Percentiles rank a stretch among this genome's conserved stretches.
phyloP scores from a whole-genome alignment of 2,329 filamentous ascomycete species.

The Pseudopithomyces maydicus region DNA sequence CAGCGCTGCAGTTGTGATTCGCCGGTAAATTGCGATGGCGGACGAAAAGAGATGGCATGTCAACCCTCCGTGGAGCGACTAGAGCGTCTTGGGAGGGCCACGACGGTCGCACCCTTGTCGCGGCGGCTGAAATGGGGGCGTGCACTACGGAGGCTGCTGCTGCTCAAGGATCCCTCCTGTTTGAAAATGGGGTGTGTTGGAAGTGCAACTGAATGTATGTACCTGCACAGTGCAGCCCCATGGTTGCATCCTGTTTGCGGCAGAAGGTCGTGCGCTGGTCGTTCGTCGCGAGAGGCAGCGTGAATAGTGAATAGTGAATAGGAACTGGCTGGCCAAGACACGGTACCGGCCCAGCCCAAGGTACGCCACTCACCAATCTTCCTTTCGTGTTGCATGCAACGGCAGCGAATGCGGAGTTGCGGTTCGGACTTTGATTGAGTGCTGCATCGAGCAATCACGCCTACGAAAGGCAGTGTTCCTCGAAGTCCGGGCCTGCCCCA shows the following conservation, averaged over 20 bases:
- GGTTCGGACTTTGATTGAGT: background rate
- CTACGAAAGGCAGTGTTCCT: background rate
- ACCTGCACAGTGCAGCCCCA: background rate
- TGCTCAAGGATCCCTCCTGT: too few relatives aligned
- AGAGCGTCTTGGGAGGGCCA: slow-evolving; percentile 1
- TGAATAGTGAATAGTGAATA: too few relatives aligned
- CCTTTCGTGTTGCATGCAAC: background rate
- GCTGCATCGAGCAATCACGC: background rate
- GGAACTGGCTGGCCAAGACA: background rate
- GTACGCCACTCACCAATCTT: background rate
- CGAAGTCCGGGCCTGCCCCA: background rate
- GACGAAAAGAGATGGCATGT: slow-evolving; percentile 5
- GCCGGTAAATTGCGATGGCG: background rate
- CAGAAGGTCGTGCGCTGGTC: too few relatives aligned
- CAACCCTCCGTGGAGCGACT: slow-evolving; percentile 12
- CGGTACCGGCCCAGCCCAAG: background rate
- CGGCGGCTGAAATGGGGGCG: slow-evolving; percentile 8
- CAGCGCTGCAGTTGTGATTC: slow-evolving; percentile 1
- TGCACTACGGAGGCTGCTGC: background rate
- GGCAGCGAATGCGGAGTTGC: background rate
- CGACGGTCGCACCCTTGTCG: slow-evolving; percentile 4
- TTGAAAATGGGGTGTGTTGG: too few relatives aligned
- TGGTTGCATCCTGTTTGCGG: background rate
- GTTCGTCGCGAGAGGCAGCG: too few relatives aligned
- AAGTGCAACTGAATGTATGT: too few relatives aligned